Base-by-base conservation (phyloP, 2,329 filamentous ascomycete species). In the Didymella segeticola region DNA sequence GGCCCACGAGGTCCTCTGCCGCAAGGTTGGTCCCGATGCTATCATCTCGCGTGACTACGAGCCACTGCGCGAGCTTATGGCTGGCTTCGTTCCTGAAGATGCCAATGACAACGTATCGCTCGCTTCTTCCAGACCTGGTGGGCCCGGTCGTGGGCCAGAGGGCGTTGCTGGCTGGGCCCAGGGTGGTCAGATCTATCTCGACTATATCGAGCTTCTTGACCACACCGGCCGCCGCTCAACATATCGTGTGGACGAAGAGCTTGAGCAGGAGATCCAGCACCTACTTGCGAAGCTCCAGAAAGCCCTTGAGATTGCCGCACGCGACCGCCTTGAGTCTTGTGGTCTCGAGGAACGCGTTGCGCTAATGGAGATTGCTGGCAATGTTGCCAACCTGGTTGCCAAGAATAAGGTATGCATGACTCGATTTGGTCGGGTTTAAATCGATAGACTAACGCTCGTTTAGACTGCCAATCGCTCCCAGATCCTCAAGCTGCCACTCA, bases 11-110 rank as follows among this genome's bases (percentile, higher is more conserved):
- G 90, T 93, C 1, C 88, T 99, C 47, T 85, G 89, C 56, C 85
- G 86, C 58, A 83, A 89, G 60, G 92, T 98, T 25, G 95, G 90
- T 0, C 95, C 95, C 0, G 81, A 83, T 23, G 86, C 91, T 10
- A 84, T 99, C 58, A 89, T 99, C 56, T 89, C 91, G 68, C 87
- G 89, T 36, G 89, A 97, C 71, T 93, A 91, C 66, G 82, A 83
- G 17, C 82, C 82, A 2, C 79, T 98, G 1, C 83, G 85, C 33
- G 79, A 82, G 26, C 80, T 97, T 31, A 82, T 98, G 30, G 80
- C 81, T 15, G 86, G 87, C 54, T 96, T 99, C 67, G 74, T 79
- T 6, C 64, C 65, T 2, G 60, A 62, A 1, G 65, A 70, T 20
- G 53, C 43, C 29, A 62, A 45, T 11, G 60, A 61, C 20, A 43